Evolutionary conservation across 2,329 filamentous ascomycete genomes (phyloP).

Genomic region (Sporothrix euskadiensis): DNA sequence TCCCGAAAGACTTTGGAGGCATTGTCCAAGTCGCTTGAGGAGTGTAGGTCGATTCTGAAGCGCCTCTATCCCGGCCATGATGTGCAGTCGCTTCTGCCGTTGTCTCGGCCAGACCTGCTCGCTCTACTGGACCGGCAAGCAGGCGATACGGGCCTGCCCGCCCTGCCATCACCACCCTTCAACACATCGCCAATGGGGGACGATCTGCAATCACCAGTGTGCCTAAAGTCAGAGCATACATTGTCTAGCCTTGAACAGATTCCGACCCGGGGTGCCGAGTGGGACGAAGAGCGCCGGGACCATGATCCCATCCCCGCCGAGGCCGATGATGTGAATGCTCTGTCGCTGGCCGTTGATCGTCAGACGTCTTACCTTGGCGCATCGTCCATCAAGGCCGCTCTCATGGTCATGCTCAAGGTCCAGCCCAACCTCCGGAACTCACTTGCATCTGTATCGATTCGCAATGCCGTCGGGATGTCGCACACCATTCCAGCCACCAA

Average conservation of each 20-base stretch:
- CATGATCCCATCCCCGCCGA: constrained; percentile 61
- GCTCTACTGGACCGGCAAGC: constrained; percentile 54
- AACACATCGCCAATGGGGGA: constrained; percentile 51
- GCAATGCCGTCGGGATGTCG: constrained; percentile 49
- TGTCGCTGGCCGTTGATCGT: constrained; percentile 62
- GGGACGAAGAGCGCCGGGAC: constrained; percentile 63
- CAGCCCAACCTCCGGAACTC: constrained; percentile 51
- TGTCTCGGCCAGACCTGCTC: constrained; percentile 62
- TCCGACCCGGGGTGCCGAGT: constrained; percentile 63
- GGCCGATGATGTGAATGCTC: constrained; percentile 70
- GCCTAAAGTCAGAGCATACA: constrained; percentile 52
- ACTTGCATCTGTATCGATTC: constrained; percentile 48
- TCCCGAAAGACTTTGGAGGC: constrained; percentile 73
- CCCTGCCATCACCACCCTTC: constrained; percentile 56
- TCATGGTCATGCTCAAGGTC: constrained; percentile 68
- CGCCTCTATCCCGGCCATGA: constrained; percentile 62
- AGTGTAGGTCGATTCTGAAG: constrained; percentile 63
- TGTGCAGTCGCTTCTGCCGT: constrained; percentile 51
- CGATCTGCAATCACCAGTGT: constrained; percentile 52
- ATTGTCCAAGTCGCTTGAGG: constrained; percentile 64
- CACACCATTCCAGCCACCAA: constrained; percentile 49
- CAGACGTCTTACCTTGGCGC: constrained; percentile 68
- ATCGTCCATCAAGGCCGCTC: constrained; percentile 72
- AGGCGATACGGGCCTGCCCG: constrained; percentile 43
- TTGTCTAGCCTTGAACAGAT: constrained; percentile 65